These are phyloP conservation scores for Meira miltonrushii DNA, from an alignment of 1,284 basidiomycete species.

Conservation along the genomic window DNA sequence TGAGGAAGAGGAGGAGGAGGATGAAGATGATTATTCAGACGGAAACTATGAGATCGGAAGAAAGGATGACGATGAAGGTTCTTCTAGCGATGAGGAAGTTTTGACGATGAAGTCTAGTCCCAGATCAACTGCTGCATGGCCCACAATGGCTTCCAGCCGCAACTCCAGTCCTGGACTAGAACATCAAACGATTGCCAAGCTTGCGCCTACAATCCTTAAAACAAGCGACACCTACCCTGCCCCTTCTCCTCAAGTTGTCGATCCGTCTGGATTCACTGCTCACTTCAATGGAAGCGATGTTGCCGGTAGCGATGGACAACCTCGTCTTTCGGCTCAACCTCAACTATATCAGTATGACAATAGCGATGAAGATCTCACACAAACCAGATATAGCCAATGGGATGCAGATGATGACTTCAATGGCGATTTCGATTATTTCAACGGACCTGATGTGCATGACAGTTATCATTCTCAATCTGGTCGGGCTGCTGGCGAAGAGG, in stretches of 20 bases:
- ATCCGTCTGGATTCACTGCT: slow-evolving; percentile 53
- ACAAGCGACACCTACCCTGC: slow-evolving; percentile 58
- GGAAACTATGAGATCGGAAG: slow-evolving; percentile 47
- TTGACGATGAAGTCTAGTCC: slow-evolving; percentile 41
- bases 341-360: slow-evolving; percentile 4
- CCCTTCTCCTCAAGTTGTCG: slow-evolving; percentile 62
- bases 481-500: too few species aligned
- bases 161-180: slow-evolving; percentile 13
- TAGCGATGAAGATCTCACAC: slow-evolving; percentile 5
- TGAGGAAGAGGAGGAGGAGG: slow-evolving; percentile 47
- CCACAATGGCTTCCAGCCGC: slow-evolving; percentile 10
- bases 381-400: slow-evolving; percentile 28
- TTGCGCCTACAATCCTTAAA: slow-evolving; percentile 89
- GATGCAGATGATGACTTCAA: slow-evolving; percentile 56
- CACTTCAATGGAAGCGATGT: slow-evolving; percentile 8
- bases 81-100: slow-evolving; percentile 48
- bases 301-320: background rate
- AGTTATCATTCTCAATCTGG: background rate
- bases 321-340: slow-evolving; percentile 2
- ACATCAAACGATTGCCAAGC: slow-evolving; percentile 74
- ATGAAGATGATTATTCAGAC: slow-evolving; percentile 56
- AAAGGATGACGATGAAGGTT: slow-evolving; percentile 13
- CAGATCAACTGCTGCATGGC: slow-evolving; percentile 20
- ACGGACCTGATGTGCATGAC: slow-evolving; percentile 57
- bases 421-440: slow-evolving; percentile 64